Conservation (phyloP, 352 stramenopile species). For the Globisporangium polare region DNA sequence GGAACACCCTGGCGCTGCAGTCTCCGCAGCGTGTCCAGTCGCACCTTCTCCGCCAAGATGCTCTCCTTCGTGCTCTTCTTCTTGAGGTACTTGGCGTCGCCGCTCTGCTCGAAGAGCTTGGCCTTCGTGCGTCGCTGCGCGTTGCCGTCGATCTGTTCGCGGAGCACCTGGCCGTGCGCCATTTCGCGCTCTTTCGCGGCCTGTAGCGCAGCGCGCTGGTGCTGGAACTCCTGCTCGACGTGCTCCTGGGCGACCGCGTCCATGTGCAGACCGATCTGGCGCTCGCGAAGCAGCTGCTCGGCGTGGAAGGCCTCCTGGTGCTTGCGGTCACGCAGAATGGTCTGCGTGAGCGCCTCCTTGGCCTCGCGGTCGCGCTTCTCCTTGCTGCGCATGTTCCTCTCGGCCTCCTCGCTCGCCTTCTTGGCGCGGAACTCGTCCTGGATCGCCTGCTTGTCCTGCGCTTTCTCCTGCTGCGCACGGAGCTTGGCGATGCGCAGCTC, state of each 20-base stretch:
- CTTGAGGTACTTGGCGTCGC: constrained; percentile 62
- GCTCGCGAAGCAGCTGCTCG: constrained; percentile 36
- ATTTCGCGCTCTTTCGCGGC: constrained; percentile 30
- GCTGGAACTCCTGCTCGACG: constrained; percentile 40
- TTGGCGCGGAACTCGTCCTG: constrained; percentile 75
- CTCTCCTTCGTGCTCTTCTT: constrained; percentile 73
- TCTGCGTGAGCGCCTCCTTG: constrained; percentile 38
- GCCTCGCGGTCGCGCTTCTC: constrained; percentile 46
- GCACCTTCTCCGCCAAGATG: constrained; percentile 76
- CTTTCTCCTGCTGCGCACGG: constrained; percentile 74
- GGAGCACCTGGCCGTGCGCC: constrained; percentile 32
- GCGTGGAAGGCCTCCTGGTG: constrained; percentile 49
- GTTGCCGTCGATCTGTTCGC: constrained; percentile 62
- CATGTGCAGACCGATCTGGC: constrained; percentile 36
- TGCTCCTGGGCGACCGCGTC: constrained; percentile 37
- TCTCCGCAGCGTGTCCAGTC: constrained; percentile 47
- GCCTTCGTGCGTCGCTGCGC: constrained; percentile 42
- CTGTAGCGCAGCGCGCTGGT: constrained; percentile 25
- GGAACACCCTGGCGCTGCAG: constrained; percentile 66
- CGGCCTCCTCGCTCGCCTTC: constrained; percentile 60
- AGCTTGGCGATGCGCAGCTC: constrained; percentile 71
- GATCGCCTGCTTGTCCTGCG: constrained; percentile 66
- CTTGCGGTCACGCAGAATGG: constrained; percentile 50
- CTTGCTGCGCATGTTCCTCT: constrained; percentile 51
- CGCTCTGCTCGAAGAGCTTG: constrained; percentile 64